Evolutionary conservation across 1,284 basidiomycete genomes (phyloP).

Genomic region (Ganoderma boninense): DNA sequence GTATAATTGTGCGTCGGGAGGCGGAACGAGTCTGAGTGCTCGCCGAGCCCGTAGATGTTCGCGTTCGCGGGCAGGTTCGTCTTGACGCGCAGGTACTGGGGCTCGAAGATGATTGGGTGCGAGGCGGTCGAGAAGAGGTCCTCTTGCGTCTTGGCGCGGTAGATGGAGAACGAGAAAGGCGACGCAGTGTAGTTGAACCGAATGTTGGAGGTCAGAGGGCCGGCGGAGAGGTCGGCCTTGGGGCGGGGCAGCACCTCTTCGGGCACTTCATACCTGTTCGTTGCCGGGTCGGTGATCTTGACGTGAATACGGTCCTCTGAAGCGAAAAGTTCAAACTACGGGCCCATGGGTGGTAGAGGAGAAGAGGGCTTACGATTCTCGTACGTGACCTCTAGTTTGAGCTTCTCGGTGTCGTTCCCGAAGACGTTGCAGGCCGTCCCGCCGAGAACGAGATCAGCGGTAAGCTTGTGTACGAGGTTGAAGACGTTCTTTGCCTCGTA

Average conservation of each 20-base stretch:
- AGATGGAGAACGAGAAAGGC: conserved; percentile 79
- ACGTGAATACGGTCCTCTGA: conserved; percentile 72
- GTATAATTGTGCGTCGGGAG: conserved; percentile 68
- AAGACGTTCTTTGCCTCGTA: conserved; percentile 55
- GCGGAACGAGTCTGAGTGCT: conserved; percentile 74
- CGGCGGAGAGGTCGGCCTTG: conserved; percentile 37
- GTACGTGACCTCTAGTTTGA: conserved; percentile 64
- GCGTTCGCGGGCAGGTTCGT: conserved; percentile 61
- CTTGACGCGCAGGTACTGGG: conserved; percentile 80
- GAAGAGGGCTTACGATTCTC: conserved; percentile 55
- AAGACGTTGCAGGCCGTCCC: conserved; percentile 70
- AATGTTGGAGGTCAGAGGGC: conserved; percentile 50
- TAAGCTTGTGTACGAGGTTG: conserved; percentile 49
- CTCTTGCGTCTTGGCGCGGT: conserved; percentile 60
- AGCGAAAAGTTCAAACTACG: background rate
- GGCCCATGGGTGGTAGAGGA: background rate
- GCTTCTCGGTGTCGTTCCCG: conserved; percentile 61
- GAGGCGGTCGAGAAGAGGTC: conserved; percentile 74
- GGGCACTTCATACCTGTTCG: conserved; percentile 73
- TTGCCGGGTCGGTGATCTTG: conserved; percentile 71
- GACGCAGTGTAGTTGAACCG: conserved; percentile 72
- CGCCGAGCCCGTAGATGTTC: conserved; percentile 83
- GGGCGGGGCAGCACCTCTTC: conserved; percentile 73
- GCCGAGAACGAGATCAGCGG: conserved; percentile 60
- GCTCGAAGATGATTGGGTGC: conserved; percentile 76